Evolutionary conservation across 2,329 filamentous ascomycete species (phyloP).

Genomic region (Mycosphaerella sp.): DNA sequence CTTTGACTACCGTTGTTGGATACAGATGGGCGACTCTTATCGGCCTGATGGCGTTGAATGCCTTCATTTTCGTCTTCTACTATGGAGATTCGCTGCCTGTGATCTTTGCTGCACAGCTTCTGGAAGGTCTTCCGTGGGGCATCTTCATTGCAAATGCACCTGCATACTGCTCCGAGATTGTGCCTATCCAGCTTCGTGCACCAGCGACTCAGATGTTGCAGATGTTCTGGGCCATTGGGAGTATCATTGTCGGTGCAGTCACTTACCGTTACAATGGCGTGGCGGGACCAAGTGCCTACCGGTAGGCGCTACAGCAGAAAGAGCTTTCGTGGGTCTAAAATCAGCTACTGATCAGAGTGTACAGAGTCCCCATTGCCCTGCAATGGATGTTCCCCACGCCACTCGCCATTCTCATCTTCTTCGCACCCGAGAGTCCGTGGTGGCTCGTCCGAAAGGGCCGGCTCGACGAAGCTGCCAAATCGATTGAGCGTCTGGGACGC

Average conservation of each 20-base stretch:
- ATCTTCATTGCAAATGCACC: slow-evolving; percentile 61
- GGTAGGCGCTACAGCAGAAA: slow-evolving; percentile 33
- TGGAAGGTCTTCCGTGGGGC: slow-evolving; percentile 59
- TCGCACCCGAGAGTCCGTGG: slow-evolving; percentile 49
- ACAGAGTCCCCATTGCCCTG: slow-evolving; percentile 49
- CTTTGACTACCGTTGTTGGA: slow-evolving; percentile 53
- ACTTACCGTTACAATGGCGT: slow-evolving; percentile 49
- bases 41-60: slow-evolving; percentile 53
- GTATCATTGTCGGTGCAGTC: slow-evolving; percentile 54
- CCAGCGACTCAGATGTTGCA: slow-evolving; percentile 57
- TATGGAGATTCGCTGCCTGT: slow-evolving; percentile 46
- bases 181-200: slow-evolving; percentile 52
- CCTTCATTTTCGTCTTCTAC: slow-evolving; percentile 55
- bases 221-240: slow-evolving; percentile 60
- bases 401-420: slow-evolving; percentile 47
- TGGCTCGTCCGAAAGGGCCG: slow-evolving; percentile 49
- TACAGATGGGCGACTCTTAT: slow-evolving; percentile 55
- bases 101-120: slow-evolving; percentile 49
- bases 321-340: slow-evolving; percentile 14
- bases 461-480: slow-evolving; percentile 40
- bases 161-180: slow-evolving; percentile 57
- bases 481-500: slow-evolving; percentile 47
- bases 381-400: slow-evolving; percentile 56
- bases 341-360: slow-evolving; percentile 28
- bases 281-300: slow-evolving; percentile 36